A percentile compares a stretch with the other conserved stretches of the same genome.
Evolutionary conservation across 306 rosid genomes (phyloP).

Genomic region (Corylus americana): DNA sequence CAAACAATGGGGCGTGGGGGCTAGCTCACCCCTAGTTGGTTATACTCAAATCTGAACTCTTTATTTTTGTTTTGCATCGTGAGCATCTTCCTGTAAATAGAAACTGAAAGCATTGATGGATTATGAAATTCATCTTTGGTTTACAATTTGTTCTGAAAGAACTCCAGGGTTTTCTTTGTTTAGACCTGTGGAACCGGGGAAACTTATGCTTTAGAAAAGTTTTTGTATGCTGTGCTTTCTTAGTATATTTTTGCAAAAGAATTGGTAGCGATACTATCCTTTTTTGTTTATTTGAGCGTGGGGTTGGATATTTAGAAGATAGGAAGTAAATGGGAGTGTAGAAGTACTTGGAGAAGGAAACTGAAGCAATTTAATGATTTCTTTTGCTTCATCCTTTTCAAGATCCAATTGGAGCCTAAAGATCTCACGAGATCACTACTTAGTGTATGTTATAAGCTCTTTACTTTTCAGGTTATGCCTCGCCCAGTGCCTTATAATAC

Average conservation of each 20-base stretch:
- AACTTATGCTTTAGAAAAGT: background rate
- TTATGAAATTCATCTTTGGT: background rate
- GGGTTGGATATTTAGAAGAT: background rate
- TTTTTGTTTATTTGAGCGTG: background rate
- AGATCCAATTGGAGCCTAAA: background rate
- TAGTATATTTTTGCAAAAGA: background rate
- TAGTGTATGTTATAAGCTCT: background rate
- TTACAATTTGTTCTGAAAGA: background rate
- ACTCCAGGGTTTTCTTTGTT: background rate
- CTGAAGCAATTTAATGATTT: background rate
- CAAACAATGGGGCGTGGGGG: background rate
- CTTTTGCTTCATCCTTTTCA: background rate
- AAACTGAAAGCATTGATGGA: background rate
- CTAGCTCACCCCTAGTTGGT: background rate
- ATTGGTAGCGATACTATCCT: background rate
- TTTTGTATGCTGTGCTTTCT: background rate
- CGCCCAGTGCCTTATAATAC: background rate
- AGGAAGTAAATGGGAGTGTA: background rate
- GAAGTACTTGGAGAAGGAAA: background rate
- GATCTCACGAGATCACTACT: background rate
- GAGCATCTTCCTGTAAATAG: background rate
- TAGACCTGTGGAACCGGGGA: background rate
- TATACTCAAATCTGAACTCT: background rate
- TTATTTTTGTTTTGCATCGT: background rate
- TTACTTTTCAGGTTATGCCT: conserved; percentile 14